These are phyloP conservation scores for Kwoniella newhampshirensis DNA, from an alignment of 768 basidiomycete species.

Conservation along the genomic window DNA sequence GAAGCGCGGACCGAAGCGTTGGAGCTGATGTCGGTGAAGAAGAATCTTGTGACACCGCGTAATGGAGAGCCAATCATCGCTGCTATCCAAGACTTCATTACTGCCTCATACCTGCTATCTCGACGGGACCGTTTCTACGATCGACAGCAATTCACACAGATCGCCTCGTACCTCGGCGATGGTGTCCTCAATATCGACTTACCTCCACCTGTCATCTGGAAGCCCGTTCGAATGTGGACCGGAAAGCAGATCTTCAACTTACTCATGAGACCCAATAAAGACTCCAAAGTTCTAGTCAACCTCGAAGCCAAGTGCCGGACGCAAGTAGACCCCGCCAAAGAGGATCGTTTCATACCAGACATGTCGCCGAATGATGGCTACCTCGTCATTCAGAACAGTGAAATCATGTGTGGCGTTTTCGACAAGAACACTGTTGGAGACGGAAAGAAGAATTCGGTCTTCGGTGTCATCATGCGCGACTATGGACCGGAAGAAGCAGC, in stretches of 20 bases:
- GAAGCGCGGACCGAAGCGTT: slow-evolving; percentile 96
- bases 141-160: slow-evolving; percentile 90
- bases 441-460: slow-evolving; percentile 99
- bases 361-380: slow-evolving; percentile 96
- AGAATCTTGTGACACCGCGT: slow-evolving; percentile 94
- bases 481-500: slow-evolving; percentile 95
- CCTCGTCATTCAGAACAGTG: slow-evolving; percentile 93
- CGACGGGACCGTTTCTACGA: slow-evolving; percentile 90
- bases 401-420: slow-evolving; percentile 99
- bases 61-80: slow-evolving; percentile 99
- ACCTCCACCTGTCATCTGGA: slow-evolving; percentile 90
- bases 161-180: slow-evolving; percentile 90
- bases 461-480: slow-evolving; percentile 94
- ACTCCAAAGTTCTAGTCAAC: slow-evolving; percentile 81
- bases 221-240: slow-evolving; percentile 90
- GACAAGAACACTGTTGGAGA: slow-evolving; percentile 97
- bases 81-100: slow-evolving; percentile 99
- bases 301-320: slow-evolving; percentile 95
- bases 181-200: slow-evolving; percentile 90
- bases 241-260: slow-evolving; percentile 99
- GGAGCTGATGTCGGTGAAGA: slow-evolving; percentile 94
- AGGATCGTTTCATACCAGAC: slow-evolving; percentile 63
- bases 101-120: slow-evolving; percentile 92
- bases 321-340: slow-evolving; percentile 47
- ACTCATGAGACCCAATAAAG: slow-evolving; percentile 88